A percentile compares a stretch with the other conserved stretches of the same genome.
Conservation (phyloP, 106 monocot species). For the Vanilla planifolia region DNA sequence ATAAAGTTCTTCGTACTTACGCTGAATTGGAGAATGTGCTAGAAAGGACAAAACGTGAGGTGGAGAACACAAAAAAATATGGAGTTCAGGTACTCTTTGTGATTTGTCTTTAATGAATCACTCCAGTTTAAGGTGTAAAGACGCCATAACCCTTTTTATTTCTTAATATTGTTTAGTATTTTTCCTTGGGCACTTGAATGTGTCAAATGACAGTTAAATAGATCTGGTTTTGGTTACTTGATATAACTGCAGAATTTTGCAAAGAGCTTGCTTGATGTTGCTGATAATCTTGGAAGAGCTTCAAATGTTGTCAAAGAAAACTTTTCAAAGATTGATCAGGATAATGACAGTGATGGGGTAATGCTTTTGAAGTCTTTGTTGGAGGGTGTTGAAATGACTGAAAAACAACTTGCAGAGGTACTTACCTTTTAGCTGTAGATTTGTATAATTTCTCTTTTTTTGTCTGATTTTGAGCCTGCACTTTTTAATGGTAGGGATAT, state of each 20-base stretch:
- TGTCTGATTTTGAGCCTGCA: no score
- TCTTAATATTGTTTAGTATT: neutral
- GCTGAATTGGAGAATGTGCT: conserved; percentile 88
- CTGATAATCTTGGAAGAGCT: conserved; percentile 93
- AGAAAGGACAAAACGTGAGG: conserved; percentile 67
- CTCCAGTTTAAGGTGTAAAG: no score
- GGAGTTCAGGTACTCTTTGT: conserved; percentile 52
- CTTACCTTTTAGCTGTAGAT: no score
- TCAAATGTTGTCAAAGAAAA: conserved; percentile 86
- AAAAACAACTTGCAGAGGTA: conserved; percentile 92
- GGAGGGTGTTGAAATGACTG: conserved; percentile 97
- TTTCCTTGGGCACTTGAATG: neutral
- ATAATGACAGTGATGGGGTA: conserved; percentile 47
- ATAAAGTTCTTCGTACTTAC: conserved; percentile 81
- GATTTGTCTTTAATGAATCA: neutral
- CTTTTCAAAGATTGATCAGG: conserved; percentile 73
- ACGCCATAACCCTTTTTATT: neutral
- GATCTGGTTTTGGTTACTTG: neutral
- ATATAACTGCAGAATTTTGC: conserved; percentile 57
- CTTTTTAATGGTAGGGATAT: no score
- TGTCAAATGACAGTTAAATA: neutral
- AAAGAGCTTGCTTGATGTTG: conserved; percentile 86
- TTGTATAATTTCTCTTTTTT: no score
- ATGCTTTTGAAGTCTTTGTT: conserved; percentile 74
- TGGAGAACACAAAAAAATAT: conserved; percentile 84